Percentiles rank a stretch among this genome's conserved stretches.
Conservation (phyloP, 164 flowering plant species). For the Magnolia changhungtana region DNA sequence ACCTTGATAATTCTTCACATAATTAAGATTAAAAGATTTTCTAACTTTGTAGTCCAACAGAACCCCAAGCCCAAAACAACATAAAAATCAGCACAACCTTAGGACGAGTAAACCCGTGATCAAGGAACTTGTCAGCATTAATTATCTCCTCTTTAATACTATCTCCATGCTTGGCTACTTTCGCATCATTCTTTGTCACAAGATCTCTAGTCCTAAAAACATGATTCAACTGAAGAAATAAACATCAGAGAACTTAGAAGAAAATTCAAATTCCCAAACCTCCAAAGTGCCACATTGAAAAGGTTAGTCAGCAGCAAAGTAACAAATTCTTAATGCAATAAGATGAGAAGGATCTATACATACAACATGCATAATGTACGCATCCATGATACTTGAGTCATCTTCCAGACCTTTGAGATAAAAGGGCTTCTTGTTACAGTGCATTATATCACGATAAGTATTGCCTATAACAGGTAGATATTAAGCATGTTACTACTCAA, state of each 20-base stretch:
- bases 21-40: background rate
- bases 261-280: background rate
- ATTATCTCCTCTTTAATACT: constrained; percentile 31
- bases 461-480: constrained; percentile 43
- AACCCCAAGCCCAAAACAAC: background rate
- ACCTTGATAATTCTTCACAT: too few relatives aligned
- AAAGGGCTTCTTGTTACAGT: constrained; percentile 83
- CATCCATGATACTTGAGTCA: constrained; percentile 80
- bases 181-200: constrained; percentile 65
- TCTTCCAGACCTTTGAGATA: constrained; percentile 72
- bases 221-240: constrained; percentile 76
- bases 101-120: constrained; percentile 94
- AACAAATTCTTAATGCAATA: background rate
- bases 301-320: background rate
- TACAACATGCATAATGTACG: constrained; percentile 81
- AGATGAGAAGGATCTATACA: constrained; percentile 20
- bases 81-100: constrained; percentile 45
- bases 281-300: background rate
- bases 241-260: background rate
- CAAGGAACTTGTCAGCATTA: constrained; percentile 46
- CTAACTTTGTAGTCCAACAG: background rate
- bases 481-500: background rate
- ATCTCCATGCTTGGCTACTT: constrained; percentile 52
- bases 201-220: constrained; percentile 66
- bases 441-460: constrained; percentile 81